Percentiles rank a stretch among this genome's conserved stretches.
Conservation (phyloP, 495 filamentous ascomycete species). For the Penicillium atrosanguineum region DNA sequence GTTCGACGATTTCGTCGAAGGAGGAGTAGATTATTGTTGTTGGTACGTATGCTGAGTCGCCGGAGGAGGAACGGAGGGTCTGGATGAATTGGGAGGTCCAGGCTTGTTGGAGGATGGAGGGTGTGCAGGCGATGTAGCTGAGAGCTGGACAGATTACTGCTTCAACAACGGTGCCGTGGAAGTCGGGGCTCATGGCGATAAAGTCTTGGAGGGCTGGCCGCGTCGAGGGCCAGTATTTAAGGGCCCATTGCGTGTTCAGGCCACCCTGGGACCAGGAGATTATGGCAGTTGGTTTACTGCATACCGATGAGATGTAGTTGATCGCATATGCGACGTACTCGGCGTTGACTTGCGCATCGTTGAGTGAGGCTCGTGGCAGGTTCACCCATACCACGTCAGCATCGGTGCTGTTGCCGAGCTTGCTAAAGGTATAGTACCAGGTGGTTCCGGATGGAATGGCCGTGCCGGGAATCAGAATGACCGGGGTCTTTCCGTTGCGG, state of each 20-base stretch:
- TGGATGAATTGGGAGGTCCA: slow-evolving; percentile 37
- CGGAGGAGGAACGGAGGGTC: slow-evolving; percentile 31
- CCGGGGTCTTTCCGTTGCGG: slow-evolving; percentile 27
- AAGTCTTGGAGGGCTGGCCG: slow-evolving; percentile 31
- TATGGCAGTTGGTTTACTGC: slow-evolving; percentile 30
- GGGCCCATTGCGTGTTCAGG: slow-evolving; percentile 47
- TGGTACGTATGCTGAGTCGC: slow-evolving; percentile 48
- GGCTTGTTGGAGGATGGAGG: slow-evolving; percentile 38
- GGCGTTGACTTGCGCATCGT: slow-evolving; percentile 42
- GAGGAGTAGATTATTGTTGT: slow-evolving; percentile 47
- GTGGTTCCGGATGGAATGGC: slow-evolving; percentile 35
- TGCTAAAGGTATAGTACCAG: slow-evolving; percentile 43
- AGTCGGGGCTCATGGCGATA: slow-evolving; percentile 43
- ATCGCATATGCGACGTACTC: slow-evolving; percentile 43
- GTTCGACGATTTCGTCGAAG: slow-evolving; percentile 47
- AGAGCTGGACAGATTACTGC: slow-evolving; percentile 15
- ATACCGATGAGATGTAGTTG: slow-evolving; percentile 44
- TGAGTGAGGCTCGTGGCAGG: slow-evolving; percentile 36
- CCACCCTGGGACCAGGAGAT: slow-evolving; percentile 52
- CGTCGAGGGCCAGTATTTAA: slow-evolving; percentile 54
- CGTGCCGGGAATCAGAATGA: slow-evolving; percentile 49
- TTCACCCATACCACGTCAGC: slow-evolving; percentile 52
- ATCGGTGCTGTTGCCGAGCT: slow-evolving; percentile 31
- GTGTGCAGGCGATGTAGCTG: slow-evolving; percentile 22
- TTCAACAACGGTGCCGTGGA: slow-evolving; percentile 41